These are phyloP conservation scores for Cadophora sp. DNA, from an alignment of 2,329 filamentous ascomycete species.

Conservation along the genomic window DNA sequence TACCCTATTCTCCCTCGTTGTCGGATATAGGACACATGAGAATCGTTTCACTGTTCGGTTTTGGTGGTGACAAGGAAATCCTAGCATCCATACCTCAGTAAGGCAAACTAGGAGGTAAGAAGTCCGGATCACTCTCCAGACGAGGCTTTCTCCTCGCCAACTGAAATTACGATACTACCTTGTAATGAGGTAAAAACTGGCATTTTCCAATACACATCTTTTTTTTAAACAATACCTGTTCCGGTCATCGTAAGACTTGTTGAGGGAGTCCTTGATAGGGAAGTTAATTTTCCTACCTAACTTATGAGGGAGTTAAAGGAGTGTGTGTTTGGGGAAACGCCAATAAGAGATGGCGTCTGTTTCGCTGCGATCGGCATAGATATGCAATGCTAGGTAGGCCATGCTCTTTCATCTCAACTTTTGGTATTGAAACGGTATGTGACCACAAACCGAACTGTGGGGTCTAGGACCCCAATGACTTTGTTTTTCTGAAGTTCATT, in stretches of 20 bases:
- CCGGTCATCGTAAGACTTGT: slow-evolving; percentile 15
- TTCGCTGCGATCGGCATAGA: neutral
- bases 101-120: too few species aligned
- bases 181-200: too few species aligned
- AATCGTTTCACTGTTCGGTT: too few species aligned
- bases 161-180: too few species aligned
- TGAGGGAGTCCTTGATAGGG: slow-evolving; percentile 17
- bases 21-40: too few species aligned
- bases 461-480: neutral
- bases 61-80: too few species aligned
- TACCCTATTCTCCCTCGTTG: too few species aligned
- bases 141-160: too few species aligned
- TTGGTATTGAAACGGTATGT: neutral
- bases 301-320: slow-evolving; percentile 5
- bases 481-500: neutral
- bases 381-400: neutral
- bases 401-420: slow-evolving; percentile 1
- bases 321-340: neutral
- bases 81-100: too few species aligned
- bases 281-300: too few species aligned
- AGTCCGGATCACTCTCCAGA: too few species aligned
- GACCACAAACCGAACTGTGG: neutral
- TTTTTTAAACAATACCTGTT: neutral
- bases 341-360: neutral
- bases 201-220: too few species aligned